Percentiles rank a stretch among this genome's conserved stretches.
Evolutionary conservation across 2,329 filamentous ascomycete species (phyloP).

Genomic region (Torrubiella hemipterigena): DNA sequence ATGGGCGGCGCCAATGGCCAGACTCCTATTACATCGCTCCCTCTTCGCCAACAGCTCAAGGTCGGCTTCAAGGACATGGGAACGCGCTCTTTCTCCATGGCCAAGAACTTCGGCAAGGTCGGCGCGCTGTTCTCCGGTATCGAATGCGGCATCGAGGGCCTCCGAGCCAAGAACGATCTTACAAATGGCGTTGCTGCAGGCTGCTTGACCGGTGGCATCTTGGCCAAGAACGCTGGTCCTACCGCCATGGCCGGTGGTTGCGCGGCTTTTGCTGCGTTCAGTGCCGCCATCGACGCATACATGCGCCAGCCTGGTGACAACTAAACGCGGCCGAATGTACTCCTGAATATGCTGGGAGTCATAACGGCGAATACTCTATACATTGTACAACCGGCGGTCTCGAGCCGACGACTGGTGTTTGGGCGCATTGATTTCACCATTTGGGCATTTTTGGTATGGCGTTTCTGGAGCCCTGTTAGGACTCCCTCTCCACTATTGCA

Average conservation of each 20-base stretch:
- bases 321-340: too few species aligned
- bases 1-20: slow-evolving; percentile 24
- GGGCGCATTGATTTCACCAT: too few species aligned
- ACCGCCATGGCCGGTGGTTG: slow-evolving; percentile 82
- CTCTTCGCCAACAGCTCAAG: slow-evolving; percentile 71
- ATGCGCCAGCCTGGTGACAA: slow-evolving; percentile 67
- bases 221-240: slow-evolving; percentile 79
- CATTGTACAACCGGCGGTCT: too few species aligned
- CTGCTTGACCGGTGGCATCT: slow-evolving; percentile 79
- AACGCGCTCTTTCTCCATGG: slow-evolving; percentile 63
- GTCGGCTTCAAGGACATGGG: slow-evolving; percentile 94
- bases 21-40: slow-evolving; percentile 47
- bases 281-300: slow-evolving; percentile 81
- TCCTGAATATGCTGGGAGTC: too few species aligned
- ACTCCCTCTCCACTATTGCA: too few species aligned
- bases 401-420: too few species aligned
- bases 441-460: too few species aligned
- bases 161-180: slow-evolving; percentile 87
- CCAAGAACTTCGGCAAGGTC: slow-evolving; percentile 91
- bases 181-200: slow-evolving; percentile 79
- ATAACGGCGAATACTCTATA: too few species aligned
- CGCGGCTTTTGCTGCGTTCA: slow-evolving; percentile 87
- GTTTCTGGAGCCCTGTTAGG: too few species aligned
- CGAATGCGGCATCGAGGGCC: slow-evolving; percentile 90
- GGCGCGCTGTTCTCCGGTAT: slow-evolving; percentile 85